phyloP scores from a whole-genome alignment of 768 basidiomycete species.

The Sistotremastrum niveocremeum region DNA sequence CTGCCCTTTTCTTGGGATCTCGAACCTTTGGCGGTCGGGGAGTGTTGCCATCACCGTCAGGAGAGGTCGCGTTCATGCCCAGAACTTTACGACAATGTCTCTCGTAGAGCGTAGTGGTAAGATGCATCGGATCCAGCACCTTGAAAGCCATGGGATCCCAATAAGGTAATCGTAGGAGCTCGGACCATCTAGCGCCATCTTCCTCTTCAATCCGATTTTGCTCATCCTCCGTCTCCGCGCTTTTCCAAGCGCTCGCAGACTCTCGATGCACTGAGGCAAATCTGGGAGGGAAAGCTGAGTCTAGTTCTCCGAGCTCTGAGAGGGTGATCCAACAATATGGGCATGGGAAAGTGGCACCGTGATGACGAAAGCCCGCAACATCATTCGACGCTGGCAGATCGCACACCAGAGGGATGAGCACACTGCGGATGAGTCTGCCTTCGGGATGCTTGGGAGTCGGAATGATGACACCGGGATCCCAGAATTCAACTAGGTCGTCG shows the following conservation, averaged over 20 bases:
- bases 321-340: slow-evolving; percentile 1
- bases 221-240: too few species aligned
- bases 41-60: slow-evolving; percentile 6
- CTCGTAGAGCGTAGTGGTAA: slow-evolving; percentile 11
- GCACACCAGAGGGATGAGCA: slow-evolving; percentile 17
- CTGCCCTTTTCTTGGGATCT: too few species aligned
- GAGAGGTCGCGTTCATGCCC: slow-evolving; percentile 7
- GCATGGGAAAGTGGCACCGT: slow-evolving; percentile 5
- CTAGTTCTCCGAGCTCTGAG: slow-evolving; percentile 4
- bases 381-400: slow-evolving; percentile 22
- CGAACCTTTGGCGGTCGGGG: too few species aligned
- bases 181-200: slow-evolving; percentile 15
- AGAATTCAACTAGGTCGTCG: slow-evolving; percentile 8
- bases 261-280: slow-evolving; percentile 4
- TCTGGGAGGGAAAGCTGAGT: too few species aligned
- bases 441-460: slow-evolving; percentile 7
- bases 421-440: slow-evolving; percentile 13
- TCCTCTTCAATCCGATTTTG: too few species aligned
- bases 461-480: slow-evolving; percentile 19
- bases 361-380: slow-evolving; percentile 5
- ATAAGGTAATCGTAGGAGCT: slow-evolving; percentile 17
- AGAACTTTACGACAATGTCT: slow-evolving; percentile 10
- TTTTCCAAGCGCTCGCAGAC: slow-evolving; percentile 10
- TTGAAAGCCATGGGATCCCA: slow-evolving; percentile 16
- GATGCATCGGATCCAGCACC: slow-evolving; percentile 21